A percentile compares a stretch with the other conserved stretches of the same genome.
These are phyloP conservation scores for Pulveroboletus sp. DNA, from an alignment of 768 basidiomycete species.

Conservation along the genomic window DNA sequence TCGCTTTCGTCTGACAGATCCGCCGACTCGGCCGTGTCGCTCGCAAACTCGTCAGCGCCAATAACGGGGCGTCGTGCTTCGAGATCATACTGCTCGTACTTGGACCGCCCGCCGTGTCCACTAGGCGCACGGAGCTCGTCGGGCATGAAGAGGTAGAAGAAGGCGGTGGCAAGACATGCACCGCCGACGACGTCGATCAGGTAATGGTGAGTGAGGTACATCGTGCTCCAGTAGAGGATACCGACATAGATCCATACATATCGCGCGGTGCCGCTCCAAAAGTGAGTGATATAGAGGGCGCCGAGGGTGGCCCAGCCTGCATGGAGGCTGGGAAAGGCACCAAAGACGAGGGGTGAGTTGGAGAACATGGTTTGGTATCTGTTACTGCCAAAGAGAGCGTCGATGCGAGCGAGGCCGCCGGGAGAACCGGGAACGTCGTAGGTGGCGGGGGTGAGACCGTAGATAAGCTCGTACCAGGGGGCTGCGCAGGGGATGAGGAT, in stretches of 20 bases:
- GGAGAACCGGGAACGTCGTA: slow-evolving; percentile 91
- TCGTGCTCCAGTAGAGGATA: slow-evolving; percentile 94
- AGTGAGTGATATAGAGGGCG: slow-evolving; percentile 90
- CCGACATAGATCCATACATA: slow-evolving; percentile 81
- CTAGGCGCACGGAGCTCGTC: slow-evolving; percentile 62
- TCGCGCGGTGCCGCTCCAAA: slow-evolving; percentile 72
- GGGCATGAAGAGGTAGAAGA: slow-evolving; percentile 87
- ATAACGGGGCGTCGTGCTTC: slow-evolving; percentile 41
- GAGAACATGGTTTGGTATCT: slow-evolving; percentile 80
- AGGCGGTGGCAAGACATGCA: slow-evolving; percentile 80
- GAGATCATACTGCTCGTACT: slow-evolving; percentile 76
- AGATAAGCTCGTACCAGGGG: slow-evolving; percentile 97
- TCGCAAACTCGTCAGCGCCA: slow-evolving; percentile 31
- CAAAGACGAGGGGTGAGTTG: slow-evolving; percentile 89
- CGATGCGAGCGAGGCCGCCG: slow-evolving; percentile 90
- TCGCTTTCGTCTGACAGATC: slow-evolving; percentile 63
- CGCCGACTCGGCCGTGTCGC: slow-evolving; percentile 39
- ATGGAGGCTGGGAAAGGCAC: slow-evolving; percentile 94
- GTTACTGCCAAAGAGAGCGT: slow-evolving; percentile 70
- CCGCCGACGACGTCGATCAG: slow-evolving; percentile 97
- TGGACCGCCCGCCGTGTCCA: slow-evolving; percentile 40
- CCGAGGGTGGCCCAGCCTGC: slow-evolving; percentile 87
- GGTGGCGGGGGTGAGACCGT: slow-evolving; percentile 92
- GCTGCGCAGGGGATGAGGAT: slow-evolving; percentile 89
- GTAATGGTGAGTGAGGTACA: slow-evolving; percentile 99